Evolutionary conservation across 129 eudicot genomes (phyloP), one percentile per base, ranked within the genome.

Genomic region (Chrysanthemum lavandulifolium): DNA sequence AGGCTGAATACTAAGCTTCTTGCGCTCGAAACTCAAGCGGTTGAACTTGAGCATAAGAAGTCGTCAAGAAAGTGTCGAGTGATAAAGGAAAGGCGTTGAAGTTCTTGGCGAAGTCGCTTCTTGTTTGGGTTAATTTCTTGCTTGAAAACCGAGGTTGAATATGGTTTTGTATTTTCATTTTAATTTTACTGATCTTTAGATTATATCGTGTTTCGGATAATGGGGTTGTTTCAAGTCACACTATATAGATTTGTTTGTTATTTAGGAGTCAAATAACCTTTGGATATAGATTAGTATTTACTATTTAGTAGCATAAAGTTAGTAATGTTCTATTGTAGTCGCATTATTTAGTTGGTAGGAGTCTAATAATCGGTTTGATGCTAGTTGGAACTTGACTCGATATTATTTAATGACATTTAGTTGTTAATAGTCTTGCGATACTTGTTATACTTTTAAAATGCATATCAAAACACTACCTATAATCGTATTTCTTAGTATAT

Each of bases 101-200:
- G 62, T 87, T 93, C 1, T 52, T 94, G 58, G 86, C 93, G 0
- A 88, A 84, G 13, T 94, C 99, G 11, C 91, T 94, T 31, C 84
- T 94, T 0, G 93, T 85, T 29, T 94, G 97, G 99, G 86, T 94
- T 64, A 94, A 94, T 85, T 94, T 19, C 21, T 19, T 19, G 21
- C 21, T 19, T 19, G 21, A 19, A 19, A 19, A 19, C 21, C 21
- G 59, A 78, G 82, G 82, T 78, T 53, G 62, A 61, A 31, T 10
- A 5, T 21, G 55, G 23, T 11, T 15, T 54, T 50, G 11, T 50
- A 9, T 14, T 50, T 50, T 10, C 21, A 2, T 2, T 10, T 50
- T 25, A 1, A 50, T 6, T 50, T 50, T 25, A 25, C 27, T 0
- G 27, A 25, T 25, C 27, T 25, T 1, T 25, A 1, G 27, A 19